phyloP scores from a whole-genome alignment of 2,329 filamentous ascomycete genomes.

The Domatiomyces globalis region DNA sequence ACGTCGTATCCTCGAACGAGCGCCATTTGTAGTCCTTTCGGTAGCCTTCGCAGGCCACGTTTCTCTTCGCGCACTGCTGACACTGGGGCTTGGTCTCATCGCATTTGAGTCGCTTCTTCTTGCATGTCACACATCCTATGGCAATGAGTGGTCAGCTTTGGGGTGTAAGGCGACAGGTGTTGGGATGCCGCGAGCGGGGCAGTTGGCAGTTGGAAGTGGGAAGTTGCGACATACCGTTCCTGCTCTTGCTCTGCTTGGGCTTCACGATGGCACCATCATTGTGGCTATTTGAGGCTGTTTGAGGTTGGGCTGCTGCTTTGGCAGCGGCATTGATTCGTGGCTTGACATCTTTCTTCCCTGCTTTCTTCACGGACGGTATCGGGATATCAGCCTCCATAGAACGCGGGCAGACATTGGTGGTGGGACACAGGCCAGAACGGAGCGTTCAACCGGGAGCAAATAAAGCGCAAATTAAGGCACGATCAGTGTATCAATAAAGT shows the following conservation, averaged over 20 bases:
- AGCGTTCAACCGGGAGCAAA: background rate
- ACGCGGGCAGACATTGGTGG: constrained; percentile 9
- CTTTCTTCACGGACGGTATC: constrained; percentile 38
- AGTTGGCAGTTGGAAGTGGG: background rate
- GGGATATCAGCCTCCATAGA: constrained; percentile 48
- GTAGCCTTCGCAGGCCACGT: constrained; percentile 55
- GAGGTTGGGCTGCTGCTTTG: constrained; percentile 18
- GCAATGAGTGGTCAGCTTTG: constrained; percentile 8
- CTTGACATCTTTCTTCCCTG: constrained; percentile 19
- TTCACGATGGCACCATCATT: constrained; percentile 34
- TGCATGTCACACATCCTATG: constrained; percentile 58
- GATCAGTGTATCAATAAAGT: background rate
- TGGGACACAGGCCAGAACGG: background rate
- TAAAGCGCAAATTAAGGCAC: background rate
- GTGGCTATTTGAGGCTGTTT: constrained; percentile 12
- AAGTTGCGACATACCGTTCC: constrained; percentile 47
- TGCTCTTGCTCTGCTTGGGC: constrained; percentile 60
- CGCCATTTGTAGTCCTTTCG: constrained; percentile 66
- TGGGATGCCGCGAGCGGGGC: no score
- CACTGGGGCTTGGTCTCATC: constrained; percentile 58
- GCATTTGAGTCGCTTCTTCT: constrained; percentile 58
- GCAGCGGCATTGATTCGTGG: constrained; percentile 19
- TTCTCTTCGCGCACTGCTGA: constrained; percentile 50
- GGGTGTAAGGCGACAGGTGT: background rate
- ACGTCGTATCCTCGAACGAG: constrained; percentile 50